phyloP scores from a whole-genome alignment of 257 asterid genomes.

The Primulina huaijiensis region DNA sequence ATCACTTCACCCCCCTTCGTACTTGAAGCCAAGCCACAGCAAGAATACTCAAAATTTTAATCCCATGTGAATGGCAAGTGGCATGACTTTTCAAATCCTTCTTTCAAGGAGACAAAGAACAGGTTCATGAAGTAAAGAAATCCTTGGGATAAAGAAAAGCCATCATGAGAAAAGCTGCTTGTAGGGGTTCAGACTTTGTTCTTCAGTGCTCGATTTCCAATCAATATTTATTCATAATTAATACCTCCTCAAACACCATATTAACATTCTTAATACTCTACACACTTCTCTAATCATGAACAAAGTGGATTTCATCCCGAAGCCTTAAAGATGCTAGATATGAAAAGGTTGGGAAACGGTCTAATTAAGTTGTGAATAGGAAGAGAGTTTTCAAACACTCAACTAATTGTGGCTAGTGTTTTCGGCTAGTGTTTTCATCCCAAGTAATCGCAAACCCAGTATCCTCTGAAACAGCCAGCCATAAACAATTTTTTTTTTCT shows the following conservation, averaged over 20 bases:
- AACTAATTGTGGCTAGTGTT: neutral
- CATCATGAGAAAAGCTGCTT: neutral
- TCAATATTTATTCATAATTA: neutral
- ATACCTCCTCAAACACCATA: neutral
- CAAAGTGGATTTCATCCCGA: neutral
- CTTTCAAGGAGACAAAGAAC: neutral
- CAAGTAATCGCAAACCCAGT: neutral
- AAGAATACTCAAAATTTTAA: neutral
- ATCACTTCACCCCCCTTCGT: neutral
- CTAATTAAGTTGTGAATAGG: neutral
- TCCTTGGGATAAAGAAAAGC: neutral
- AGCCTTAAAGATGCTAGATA: neutral
- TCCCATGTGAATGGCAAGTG: neutral
- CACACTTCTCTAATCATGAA: neutral
- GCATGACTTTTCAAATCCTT: neutral
- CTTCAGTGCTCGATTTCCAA: neutral
- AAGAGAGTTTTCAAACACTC: neutral
- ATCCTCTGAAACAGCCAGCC: neutral
- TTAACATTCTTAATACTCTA: neutral
- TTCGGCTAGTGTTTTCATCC: neutral
- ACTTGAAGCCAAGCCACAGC: neutral
- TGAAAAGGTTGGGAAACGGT: neutral
- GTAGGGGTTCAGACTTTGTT: neutral
- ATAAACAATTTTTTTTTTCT: slow-evolving; percentile 1
- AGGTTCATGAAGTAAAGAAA: neutral